A percentile compares a stretch with the other conserved stretches of the same genome.
These are phyloP conservation scores for Boletus edulis DNA, from an alignment of 768 basidiomycete genomes.

Conservation along the genomic window DNA sequence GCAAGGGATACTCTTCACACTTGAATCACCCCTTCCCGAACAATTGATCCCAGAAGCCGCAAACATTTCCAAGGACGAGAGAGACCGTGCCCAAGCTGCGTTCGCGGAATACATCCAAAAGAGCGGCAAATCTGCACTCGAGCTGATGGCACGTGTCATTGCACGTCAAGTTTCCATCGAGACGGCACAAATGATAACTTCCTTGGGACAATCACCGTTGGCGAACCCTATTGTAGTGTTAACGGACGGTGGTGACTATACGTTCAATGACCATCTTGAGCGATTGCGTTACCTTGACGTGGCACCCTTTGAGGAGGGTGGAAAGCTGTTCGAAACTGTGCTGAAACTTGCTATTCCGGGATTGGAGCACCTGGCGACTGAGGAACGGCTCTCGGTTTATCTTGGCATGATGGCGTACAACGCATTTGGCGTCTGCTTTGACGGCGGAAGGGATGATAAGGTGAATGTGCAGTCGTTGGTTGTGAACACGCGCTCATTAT, in stretches of 20 bases:
- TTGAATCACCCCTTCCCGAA: slow-evolving; percentile 57
- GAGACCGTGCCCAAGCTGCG: slow-evolving; percentile 57
- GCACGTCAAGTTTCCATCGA: slow-evolving; percentile 69
- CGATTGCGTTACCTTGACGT: slow-evolving; percentile 66
- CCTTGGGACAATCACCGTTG: slow-evolving; percentile 13
- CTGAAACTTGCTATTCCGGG: slow-evolving; percentile 65
- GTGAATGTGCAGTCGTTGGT: slow-evolving; percentile 35
- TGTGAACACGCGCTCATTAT: not conserved
- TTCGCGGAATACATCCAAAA: slow-evolving; percentile 56
- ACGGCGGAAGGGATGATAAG: slow-evolving; percentile 67
- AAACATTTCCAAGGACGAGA: slow-evolving; percentile 38
- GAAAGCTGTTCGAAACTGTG: slow-evolving; percentile 49
- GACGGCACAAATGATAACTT: slow-evolving; percentile 51
- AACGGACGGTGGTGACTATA: slow-evolving; percentile 52
- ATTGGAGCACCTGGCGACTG: slow-evolving; percentile 65
- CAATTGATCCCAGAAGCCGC: slow-evolving; percentile 34
- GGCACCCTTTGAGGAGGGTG: slow-evolving; percentile 46
- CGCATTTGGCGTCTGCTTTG: slow-evolving; percentile 67
- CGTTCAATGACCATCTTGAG: slow-evolving; percentile 74
- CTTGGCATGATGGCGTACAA: slow-evolving; percentile 77
- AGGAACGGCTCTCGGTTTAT: slow-evolving; percentile 58
- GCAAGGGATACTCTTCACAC: slow-evolving; percentile 68
- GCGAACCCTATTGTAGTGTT: slow-evolving; percentile 20
- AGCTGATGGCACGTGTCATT: slow-evolving; percentile 70
- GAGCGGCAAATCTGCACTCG: slow-evolving; percentile 42